Percentiles rank a stretch among this genome's conserved stretches.
phyloP scores from a whole-genome alignment of 2,329 filamentous ascomycete species.

The Setomelanomma holmii region DNA sequence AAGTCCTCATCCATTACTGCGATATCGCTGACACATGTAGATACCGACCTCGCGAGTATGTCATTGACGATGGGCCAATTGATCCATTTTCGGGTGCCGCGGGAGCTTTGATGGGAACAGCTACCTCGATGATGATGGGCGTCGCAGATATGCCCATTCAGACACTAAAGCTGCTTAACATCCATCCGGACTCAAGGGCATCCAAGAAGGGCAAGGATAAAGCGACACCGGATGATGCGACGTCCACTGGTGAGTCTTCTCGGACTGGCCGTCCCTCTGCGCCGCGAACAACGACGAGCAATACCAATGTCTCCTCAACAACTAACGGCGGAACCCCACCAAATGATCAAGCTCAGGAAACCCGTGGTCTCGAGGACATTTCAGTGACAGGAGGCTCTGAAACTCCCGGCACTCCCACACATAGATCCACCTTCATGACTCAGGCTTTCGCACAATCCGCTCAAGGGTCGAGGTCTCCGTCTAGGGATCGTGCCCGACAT shows the following conservation, averaged over 20 bases:
- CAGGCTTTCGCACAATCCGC: slow-evolving; percentile 41
- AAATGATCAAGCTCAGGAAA: slow-evolving; percentile 4
- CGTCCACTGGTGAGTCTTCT: slow-evolving; percentile 21
- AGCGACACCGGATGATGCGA: slow-evolving; percentile 14
- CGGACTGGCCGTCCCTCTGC: slow-evolving; percentile 17
- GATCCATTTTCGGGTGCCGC: slow-evolving; percentile 62
- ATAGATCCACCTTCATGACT: slow-evolving; percentile 40
- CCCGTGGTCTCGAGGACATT: slow-evolving; percentile 11
- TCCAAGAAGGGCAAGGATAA: slow-evolving; percentile 38
- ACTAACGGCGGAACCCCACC: slow-evolving; percentile 31
- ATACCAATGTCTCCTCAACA: slow-evolving; percentile 17
- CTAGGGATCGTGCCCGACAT: slow-evolving; percentile 24
- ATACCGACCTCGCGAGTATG: slow-evolving; percentile 48
- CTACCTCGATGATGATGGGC: slow-evolving; percentile 81
- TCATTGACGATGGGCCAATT: slow-evolving; percentile 49
- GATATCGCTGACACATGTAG: slow-evolving; percentile 26
- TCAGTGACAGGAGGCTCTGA: slow-evolving; percentile 14
- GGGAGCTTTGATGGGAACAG: slow-evolving; percentile 80
- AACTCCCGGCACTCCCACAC: slow-evolving; percentile 28
- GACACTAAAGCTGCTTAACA: slow-evolving; percentile 58
- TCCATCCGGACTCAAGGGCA: slow-evolving; percentile 48
- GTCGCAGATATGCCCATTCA: slow-evolving; percentile 74
- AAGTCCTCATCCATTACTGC: background rate
- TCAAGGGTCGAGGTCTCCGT: slow-evolving; percentile 36
- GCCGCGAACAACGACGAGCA: slow-evolving; percentile 21